Evolutionary conservation across 2,329 filamentous ascomycete species (phyloP), one percentile per base, ranked within the genome.

Genomic region (Stemphylium lycopersici): DNA sequence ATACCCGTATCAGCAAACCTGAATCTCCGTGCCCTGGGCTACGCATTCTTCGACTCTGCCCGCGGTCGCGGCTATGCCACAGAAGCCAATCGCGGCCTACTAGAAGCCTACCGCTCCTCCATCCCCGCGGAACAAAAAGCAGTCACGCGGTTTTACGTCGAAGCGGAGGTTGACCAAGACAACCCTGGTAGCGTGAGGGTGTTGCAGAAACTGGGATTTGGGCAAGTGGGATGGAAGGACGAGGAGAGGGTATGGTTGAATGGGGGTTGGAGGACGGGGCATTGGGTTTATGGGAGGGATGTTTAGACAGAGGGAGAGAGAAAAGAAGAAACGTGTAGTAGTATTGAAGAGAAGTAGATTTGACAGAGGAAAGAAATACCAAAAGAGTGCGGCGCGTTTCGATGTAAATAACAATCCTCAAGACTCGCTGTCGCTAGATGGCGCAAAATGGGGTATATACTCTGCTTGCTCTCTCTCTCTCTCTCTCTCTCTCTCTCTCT

Each of bases 1-100:
- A n/a, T 5, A 22, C 3, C 7, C 6, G 16, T 2, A 3, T 4
- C 12, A 20, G 3, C 29, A 8, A 15, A 31, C n/a, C 2, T 66
- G 7, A 45, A 61, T 11, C n/a, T 66, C 6, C 47, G 65, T 6
- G 52, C 52, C 1, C 5, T 72, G 6, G 69, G 67, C 1, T 72
- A 72, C 45, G 57, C 63, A 1, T 58, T 67, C 6, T 66, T 69
- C 20, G 38, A 48, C 4, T 32, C 45, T 1, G 50, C 58, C 3
- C 63, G 62, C 48, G 68, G 68, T 2, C 63, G 60, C n/a, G 68
- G 69, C 2, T 70, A 70, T 36, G 68, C 62, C 3, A 73, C 67
- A 0, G 69, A 73, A 55, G 63, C 68, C 6, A 53, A 38, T 3
- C 26, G 45, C 2, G 67, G 47, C 6, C 3, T 72, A 3, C 1